Evolutionary conservation across 1,139 yeast species (phyloP), one percentile per base, ranked within the genome.

Genomic region (Maudiozyma humilis): DNA sequence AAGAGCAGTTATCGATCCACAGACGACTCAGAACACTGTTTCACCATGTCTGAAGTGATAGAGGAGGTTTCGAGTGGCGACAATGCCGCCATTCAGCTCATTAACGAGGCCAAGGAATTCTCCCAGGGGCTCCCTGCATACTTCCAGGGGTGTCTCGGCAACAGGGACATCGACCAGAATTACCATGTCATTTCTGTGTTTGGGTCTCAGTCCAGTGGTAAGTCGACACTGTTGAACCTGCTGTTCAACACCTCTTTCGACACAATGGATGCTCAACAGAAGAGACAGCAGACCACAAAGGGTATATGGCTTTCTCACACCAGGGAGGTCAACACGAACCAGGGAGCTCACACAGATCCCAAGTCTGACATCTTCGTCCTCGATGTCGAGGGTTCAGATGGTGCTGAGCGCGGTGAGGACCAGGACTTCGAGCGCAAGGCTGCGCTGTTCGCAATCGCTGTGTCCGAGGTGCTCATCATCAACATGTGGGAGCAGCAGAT

Each of bases 351-450:
- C 8, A 37, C 38, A 1, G 41, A 40, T 3, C 33, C 44, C 14
- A 41, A 54, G 13, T 56, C 51, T 51, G 75, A 73, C 51, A 69
- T 88, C n/a, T 75, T 88, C 53, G 94, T 91, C 2, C 74, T 91
- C 76, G 98, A 91, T 62, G 97, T 91, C 16, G 98, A 91, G 66
- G 98, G 98, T 38, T 88, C 97, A 2, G 98, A 91, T 66, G 98
- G 98, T 39, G 75, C 96, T 51, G 98, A 91, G 65, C 75, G 97
- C 47, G 98, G 98, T 14, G 98, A 91, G 56, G 98, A 91, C 63
- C 97, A 91, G 64, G 98, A 91, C 63, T 91, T 91, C 64, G 98
- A 91, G 65, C 75, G 98, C 47, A 91, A 91, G 59, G 89, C 96
- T 1, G 97, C 98, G 0, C 68, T 93, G 41, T 91, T 91, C 71